Evolutionary conservation across 2,329 filamentous ascomycete genomes (phyloP), one percentile per base, ranked within the genome.

Genomic region (Aureobasidium namibiae): DNA sequence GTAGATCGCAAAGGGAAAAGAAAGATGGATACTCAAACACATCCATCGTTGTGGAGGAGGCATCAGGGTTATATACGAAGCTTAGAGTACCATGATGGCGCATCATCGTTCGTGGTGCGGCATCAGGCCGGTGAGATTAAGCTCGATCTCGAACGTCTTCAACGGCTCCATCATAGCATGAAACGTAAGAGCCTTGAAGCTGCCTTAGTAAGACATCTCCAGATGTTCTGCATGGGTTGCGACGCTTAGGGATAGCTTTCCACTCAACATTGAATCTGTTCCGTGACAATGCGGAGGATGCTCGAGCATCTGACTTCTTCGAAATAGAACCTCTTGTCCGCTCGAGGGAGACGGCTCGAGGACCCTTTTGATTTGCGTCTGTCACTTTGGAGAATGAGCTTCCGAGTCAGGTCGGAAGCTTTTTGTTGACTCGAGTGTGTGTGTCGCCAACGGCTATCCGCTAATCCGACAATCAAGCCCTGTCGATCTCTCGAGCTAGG

Each of bases 171-270:
- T 36, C 21, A n/a, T n/a, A 36, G 16, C 18, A 45, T 45, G 39
- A 56, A 56, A 45, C 52, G 41, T 21, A 45, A 45, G 52, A 31
- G 39, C 31, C 31, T 13, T 36, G 39, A 36, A 21, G n/a, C 39
- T 54, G 24, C 33, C 45, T 24, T 45, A 39, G n/a, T 45, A 26
- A 44, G 52, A 38, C 39, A 56, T 56, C 52, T 56, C 52, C 52
- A 56, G 29, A 56, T 56, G 23, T 56, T 36, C n/a, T 36, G 52
- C 52, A 45, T 56, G 52, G 39, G 18, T 45, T 34, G 8, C 52
- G 52, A 45, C 52, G 39, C 52, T 56, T 36, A 45, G 36, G 31
- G 52, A 36, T 24, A 16, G 24, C 14, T 39, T 21, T 11, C 48
- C 21, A n/a, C 48, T 52, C 34, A 52, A 33, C 23, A n/a, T 39